phyloP scores from a whole-genome alignment of 1,139 yeast species.

The Eremothecium gossypii region DNA sequence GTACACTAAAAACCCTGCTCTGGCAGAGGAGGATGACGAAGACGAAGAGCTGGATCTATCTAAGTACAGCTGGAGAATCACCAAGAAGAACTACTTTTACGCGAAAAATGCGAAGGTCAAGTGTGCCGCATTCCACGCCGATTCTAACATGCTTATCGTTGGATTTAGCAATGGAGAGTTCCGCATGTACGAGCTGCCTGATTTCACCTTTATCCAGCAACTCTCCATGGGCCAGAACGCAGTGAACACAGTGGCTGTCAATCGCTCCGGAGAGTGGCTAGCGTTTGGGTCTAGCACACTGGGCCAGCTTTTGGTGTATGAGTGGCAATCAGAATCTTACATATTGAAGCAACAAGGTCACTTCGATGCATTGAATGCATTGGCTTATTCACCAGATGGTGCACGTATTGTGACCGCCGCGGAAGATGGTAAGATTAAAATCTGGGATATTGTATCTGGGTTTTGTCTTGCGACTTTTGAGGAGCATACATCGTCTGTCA shows the following conservation, averaged over 20 bases:
- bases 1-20: constrained; percentile 47
- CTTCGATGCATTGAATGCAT: constrained; percentile 77
- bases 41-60: constrained; percentile 34
- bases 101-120: constrained; percentile 61
- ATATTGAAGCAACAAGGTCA: constrained; percentile 95
- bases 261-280: constrained; percentile 89
- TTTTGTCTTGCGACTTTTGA: constrained; percentile 86
- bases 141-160: constrained; percentile 64
- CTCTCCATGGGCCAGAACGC: constrained; percentile 89
- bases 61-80: constrained; percentile 68
- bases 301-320: constrained; percentile 94
- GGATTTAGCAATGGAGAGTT: constrained; percentile 90
- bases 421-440: constrained; percentile 93
- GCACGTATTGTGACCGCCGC: constrained; percentile 86
- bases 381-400: constrained; percentile 93
- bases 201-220: constrained; percentile 71
- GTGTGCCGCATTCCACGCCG: constrained; percentile 77
- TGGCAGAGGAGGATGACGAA: constrained; percentile 34
- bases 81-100: constrained; percentile 63
- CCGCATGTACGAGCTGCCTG: constrained; percentile 80
- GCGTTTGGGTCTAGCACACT: constrained; percentile 86
- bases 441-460: constrained; percentile 92
- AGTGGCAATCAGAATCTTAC: constrained; percentile 97
- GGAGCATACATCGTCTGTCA: constrained; percentile 85
- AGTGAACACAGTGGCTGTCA: constrained; percentile 71